Evolutionary conservation across 306 rosid species (phyloP).

Genomic region (Pterocarpus santalinus): DNA sequence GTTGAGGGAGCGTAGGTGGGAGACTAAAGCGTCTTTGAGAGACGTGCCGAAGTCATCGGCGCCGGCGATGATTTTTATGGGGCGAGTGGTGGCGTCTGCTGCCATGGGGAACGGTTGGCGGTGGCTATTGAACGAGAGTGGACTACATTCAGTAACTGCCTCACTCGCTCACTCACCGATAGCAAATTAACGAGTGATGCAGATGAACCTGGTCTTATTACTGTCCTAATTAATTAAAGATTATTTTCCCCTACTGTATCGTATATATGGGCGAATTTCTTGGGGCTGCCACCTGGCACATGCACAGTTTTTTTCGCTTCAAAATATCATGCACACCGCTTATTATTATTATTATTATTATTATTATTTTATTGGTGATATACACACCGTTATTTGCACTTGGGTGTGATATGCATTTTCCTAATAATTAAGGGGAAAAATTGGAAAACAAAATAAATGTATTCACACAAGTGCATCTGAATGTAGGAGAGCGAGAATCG

Average conservation of each 20-base stretch:
- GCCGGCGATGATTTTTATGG: constrained; percentile 72
- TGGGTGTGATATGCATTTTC: too few relatives aligned
- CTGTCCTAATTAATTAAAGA: background rate
- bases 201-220: background rate
- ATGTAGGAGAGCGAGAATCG: too few relatives aligned
- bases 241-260: background rate
- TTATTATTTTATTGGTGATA: too few relatives aligned
- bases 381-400: too few relatives aligned
- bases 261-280: background rate
- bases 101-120: constrained; percentile 46
- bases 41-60: constrained; percentile 78
- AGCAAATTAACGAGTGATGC: background rate
- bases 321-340: background rate
- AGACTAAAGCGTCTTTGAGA: constrained; percentile 75
- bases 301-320: background rate
- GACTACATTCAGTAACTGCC: background rate
- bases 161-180: background rate
- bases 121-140: constrained; percentile 4
- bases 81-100: constrained; percentile 41
- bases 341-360: too few relatives aligned
- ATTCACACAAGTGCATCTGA: too few relatives aligned
- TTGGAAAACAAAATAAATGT: too few relatives aligned
- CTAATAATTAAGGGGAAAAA: too few relatives aligned
- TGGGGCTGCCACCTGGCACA: background rate
- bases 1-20: constrained; percentile 76